Evolutionary conservation across 495 filamentous ascomycete genomes (phyloP), one percentile per base, ranked within the genome.

Genomic region (Jackrogersella minutella): DNA sequence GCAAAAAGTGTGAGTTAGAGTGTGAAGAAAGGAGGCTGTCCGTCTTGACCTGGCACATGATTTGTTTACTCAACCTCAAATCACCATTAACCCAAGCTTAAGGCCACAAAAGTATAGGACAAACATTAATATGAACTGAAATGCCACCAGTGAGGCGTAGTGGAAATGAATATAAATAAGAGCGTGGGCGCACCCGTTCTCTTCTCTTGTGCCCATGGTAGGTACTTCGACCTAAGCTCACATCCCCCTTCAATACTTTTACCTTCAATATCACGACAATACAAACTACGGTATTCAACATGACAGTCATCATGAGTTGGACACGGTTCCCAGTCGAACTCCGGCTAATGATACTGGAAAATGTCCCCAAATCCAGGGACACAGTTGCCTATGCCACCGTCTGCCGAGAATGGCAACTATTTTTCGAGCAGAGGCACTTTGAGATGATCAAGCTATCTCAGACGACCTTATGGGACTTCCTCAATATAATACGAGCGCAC

Each of bases 381-480:
- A 46, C 40, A 3, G 55, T 64, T 26, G 47, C 28, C 49, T 72
- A 64, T 55, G 66, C 64, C 30, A 54, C 64, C 28, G 69, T 72
- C 46, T 74, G 71, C 19, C 58, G 58, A 47, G 65, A 74, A 59
- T 69, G 69, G 64, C 61, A 69, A 50, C 46, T 49, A 4, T 58
- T 69, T 64, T 68, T 71, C 40, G 68, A 66, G 66, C 51, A 64
- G 59, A 61, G 56, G 33, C 58, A 66, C 24, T 68, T 71, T 59
- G 49, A 66, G 53, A 28, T 64, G 69, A 64, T 72, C 66, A 14
- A 63, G 58, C 28, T 73, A 50, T 57, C 64, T 41, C 62, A 62
- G 51, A 41, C 55, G 30, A 50, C 33, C 14, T 9, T 50, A 28
- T 11, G 9, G 5, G 21, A 50, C 9, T 58, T 58, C 28, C 16